Evolutionary conservation across 768 basidiomycete genomes (phyloP), one percentile per base, ranked within the genome.

Genomic region (Exidia glandulosa): DNA sequence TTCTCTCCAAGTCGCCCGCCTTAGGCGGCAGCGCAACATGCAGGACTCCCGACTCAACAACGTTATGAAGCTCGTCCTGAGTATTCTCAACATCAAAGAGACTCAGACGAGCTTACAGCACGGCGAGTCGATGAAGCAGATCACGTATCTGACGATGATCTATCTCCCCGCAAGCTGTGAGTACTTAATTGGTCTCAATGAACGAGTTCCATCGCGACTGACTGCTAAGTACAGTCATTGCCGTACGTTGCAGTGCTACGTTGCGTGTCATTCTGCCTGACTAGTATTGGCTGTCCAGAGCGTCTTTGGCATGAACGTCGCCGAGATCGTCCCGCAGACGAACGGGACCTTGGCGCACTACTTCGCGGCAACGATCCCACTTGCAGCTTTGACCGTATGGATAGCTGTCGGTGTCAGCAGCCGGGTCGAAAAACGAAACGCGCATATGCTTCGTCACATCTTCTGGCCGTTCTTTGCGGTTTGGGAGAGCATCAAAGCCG

Each of bases 251-350:
- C 19, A 14, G 5, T 19, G 41, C 41, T 45, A 19, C 19, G 16
- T 6, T 19, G 5, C 41, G 41, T 19, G 41, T 45, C 41, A 45
- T 70, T 32, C 67, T 66, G 32, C 67, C 72, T 72, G 69, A 71
- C 59, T 70, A 70, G 23, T 76, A 76, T 7, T 76, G 78, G 63
- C 56, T 72, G 48, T 30, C 2, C 23, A 83, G 82, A 69, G 73
- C 16, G 70, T 77, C 3, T 84, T 81, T 57, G 78, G 82, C 3
- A 84, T 84, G 82, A 84, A 84, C 61, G 68, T 83, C 50, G 14
- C 31, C 13, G 77, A 78, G 63, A 71, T 83, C 59, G 75, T 74
- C 58, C 67, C 41, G 0, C 23, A 67, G 14, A 29, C 58, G 25
- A 32, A 59, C 13, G 73, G 66, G 48, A 75, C 75, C 0, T 64